Percentiles rank a stretch among this genome's conserved stretches.
Conservation (phyloP, 805 yeast genomes). For the Kuraishia piskuri region DNA sequence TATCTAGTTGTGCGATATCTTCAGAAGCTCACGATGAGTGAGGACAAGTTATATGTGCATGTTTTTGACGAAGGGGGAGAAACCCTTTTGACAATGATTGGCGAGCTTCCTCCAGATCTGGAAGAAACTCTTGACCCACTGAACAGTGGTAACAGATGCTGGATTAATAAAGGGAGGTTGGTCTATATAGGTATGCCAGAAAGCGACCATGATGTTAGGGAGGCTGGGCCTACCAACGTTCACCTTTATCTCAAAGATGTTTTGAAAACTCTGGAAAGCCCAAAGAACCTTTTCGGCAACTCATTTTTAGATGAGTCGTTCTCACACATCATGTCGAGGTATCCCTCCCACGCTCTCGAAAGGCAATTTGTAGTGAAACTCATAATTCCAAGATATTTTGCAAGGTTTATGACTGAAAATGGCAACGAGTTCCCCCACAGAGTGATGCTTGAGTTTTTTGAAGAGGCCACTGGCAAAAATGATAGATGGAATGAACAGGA, state of each 20-base stretch:
- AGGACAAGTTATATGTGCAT: conserved; percentile 31
- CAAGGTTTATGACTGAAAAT: not conserved
- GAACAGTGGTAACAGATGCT: conserved; percentile 39
- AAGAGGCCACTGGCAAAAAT: not conserved
- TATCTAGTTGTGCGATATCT: conserved; percentile 33
- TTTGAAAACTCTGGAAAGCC: not conserved
- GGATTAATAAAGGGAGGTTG: conserved; percentile 37
- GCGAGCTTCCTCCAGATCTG: conserved; percentile 30
- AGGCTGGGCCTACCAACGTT: not conserved
- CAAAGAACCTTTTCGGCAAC: too few species aligned
- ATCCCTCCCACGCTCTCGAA: not conserved
- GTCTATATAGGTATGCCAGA: conserved; percentile 6
- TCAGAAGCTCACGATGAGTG: conserved; percentile 21
- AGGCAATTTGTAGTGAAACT: not conserved
- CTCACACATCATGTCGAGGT: not conserved
- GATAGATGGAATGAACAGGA: not conserved
- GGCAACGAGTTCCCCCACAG: conserved; percentile 8
- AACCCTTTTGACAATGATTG: conserved; percentile 39
- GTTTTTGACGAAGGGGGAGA: conserved; percentile 50
- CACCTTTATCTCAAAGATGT: not conserved
- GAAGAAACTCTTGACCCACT: conserved; percentile 27
- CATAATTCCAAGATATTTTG: not conserved
- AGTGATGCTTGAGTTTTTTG: conserved; percentile 5
- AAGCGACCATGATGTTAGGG: not conserved
- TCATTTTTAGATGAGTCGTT: not conserved